Base-by-base conservation (phyloP, 257 asterid genomes). In the Nicotiana benthamiana region DNA sequence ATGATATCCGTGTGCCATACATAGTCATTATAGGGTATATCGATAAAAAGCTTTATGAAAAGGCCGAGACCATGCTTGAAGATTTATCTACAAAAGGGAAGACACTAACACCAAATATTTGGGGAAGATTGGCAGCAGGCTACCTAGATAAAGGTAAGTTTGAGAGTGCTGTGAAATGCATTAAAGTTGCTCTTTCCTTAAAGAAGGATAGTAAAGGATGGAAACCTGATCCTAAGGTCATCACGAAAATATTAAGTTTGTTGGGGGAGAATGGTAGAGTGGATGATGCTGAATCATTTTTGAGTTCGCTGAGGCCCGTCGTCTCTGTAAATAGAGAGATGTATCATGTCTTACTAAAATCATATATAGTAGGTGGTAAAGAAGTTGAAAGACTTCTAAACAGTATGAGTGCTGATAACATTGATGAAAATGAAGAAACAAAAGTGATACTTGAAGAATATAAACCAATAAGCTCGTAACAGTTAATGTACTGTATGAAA, bases 1-100 rank as follows among this genome's bases (percentile, higher is more conserved):
- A 83, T 74, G 98, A 94, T 82, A 83, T 89, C 76, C 91, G 92
- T 51, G 97, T 94, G 59, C 92, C 93, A 6, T 83, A 75, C 77
- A 84, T 81, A 28, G 81, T 92, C 54, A 81, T 94, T 70, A 79
- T 68, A 77, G 93, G 93, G 70, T 83, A 87, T 75, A 83, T 84
- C 3, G 87, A 83, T 63, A 89, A 88, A 88, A 90, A 90, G 66
- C 82, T 84, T 13, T 88, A 87, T 76, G 87, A 88, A 79, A 89
- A 86, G 26, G 98, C 96, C 20, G 97, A 91, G 85, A 84, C 80
- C 1, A 86, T 93, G 81, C 92, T 92, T 63, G 77, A 80, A 66
- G 66, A 75, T 30, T 85, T 91, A 80, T 85, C 72, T 80, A 82
- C 80, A 46, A 89, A 26, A 83, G 89, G 87, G 46, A 91, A 85